Base-by-base conservation (phyloP, 108 stramenopile genomes). In the Schizochytrium sp. region DNA sequence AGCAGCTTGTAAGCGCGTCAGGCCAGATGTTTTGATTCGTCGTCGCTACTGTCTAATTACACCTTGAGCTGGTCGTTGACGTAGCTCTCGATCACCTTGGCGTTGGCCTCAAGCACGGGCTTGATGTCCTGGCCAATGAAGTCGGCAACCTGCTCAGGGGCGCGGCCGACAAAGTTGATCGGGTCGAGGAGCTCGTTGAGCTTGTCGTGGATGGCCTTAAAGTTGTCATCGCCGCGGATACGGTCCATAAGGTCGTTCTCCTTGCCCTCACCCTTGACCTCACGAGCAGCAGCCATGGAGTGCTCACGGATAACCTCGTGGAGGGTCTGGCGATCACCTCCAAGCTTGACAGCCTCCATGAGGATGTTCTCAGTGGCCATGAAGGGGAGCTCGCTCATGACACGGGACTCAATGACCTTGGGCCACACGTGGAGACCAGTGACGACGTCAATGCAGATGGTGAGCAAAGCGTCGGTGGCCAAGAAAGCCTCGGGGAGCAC, bases 311-410 rank as follows among this genome's bases (percentile, higher is more conserved):
- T 98, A 50, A 96, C 96, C 92, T 99, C 98, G 93, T 99, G 98
- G 46, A 99, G 93, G 50, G 95, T 97, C 94, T 99, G 99, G 38
- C 99, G 94, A 89, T 99, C 98, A 3, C 99, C 99, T 12, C 99
- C 99, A 12, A 96, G 96, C 95, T 99, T 97, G 89, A 98, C 97
- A 88, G 97, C 97, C 72, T 98, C 97, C 99, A 99, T 99, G 56
- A 99, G 93, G 90, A 99, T 99, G 72, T 97, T 97, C 93, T 99
- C 99, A 1, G 99, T 99, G 28, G 98, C 96, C 99, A 99, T 99
- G 92, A 99, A 99, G 3, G 99, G 99, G 57, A 99, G 92, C 94
- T 99, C 99, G n/a, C 96, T 95, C 94, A 96, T 96, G 56, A 98
- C 97, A 87, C 98, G 98, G 41, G 95, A 89, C 72, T 93, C 90